Base-by-base conservation (phyloP, 2,329 filamentous ascomycete species). In the Colletotrichum trifolii region DNA sequence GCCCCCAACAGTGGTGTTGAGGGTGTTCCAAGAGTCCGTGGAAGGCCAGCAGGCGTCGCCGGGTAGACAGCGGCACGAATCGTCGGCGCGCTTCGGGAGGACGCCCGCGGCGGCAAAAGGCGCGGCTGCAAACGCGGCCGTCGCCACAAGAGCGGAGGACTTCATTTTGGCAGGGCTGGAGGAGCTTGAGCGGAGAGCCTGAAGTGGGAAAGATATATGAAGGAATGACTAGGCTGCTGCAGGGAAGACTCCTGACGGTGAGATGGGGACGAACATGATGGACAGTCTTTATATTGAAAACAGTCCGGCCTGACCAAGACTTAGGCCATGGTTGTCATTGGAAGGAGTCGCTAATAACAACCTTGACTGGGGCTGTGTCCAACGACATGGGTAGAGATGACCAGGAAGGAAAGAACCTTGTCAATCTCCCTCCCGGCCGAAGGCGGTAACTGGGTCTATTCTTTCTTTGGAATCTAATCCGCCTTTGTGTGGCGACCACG, bases 41-140 rank as follows among this genome's bases (percentile, higher is more conserved):
- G 75, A 73, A 0, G 87, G 87, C 86, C 87, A 90, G 70, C 79
- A 81, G 1, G 67, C n/a, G 60, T 88, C 83, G 13, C 80, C 81
- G 0, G 87, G 86, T 43, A 83, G 77, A 72, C 79, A 82, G 11
- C 78, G 77, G 69, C 82, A 85, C 33, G 52, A 52, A 10, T 59
- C 49, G 9, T 52, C 54, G 34, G 47, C 64, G 48, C 60, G 64
- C 54, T 64, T 64, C 38, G 49, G 64, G 46, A 66, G 63, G 17
- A 63, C 46, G 4, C 48, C 60, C 10, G 64, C 54, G 34, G 64
- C 50, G 43, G 48, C 60, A 43, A 66, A 54, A 43, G 64, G 60
- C 43, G 46, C 60, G 43, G 50, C 60, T 34, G 50, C 64, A 13
- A 64, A 43, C 42, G 60, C 54, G 10, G 52, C 62, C 39, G 62